Conservation (phyloP, 2,329 filamentous ascomycete species). For the Paecilomyces fulvus region DNA sequence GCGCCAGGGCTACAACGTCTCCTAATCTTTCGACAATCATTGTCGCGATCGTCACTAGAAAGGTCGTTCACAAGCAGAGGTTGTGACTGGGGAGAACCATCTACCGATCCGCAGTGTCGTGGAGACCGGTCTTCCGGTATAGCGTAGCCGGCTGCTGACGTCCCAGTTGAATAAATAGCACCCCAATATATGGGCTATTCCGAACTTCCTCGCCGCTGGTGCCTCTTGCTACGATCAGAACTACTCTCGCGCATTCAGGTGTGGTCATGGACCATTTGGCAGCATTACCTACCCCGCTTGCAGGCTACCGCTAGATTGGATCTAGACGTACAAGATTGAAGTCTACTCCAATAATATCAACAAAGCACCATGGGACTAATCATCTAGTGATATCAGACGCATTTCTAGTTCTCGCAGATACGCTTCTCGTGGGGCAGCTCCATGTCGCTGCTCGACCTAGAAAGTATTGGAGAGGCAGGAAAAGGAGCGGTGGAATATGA, state of each 20-base stretch:
- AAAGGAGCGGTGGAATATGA: not conserved
- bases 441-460: not conserved
- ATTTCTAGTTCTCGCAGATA: not conserved
- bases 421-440: not conserved
- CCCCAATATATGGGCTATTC: not conserved
- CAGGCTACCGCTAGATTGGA: not conserved
- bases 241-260: not conserved
- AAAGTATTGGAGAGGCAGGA: not conserved
- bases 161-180: not conserved
- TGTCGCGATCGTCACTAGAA: not conserved
- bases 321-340: not conserved
- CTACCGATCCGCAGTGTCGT: not conserved
- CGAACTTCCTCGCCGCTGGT: not conserved
- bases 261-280: not conserved
- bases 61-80: not conserved
- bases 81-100: not conserved
- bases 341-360: no score
- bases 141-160: not conserved
- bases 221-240: not conserved
- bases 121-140: not conserved
- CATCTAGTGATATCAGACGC: not conserved
- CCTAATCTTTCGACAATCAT: slow-evolving; percentile 5
- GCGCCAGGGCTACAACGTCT: slow-evolving; percentile 4
- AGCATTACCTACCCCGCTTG: not conserved
- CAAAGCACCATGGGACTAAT: not conserved